Evolutionary conservation across 352 stramenopile genomes (phyloP).

Genomic region (Phytophthora meadii): DNA sequence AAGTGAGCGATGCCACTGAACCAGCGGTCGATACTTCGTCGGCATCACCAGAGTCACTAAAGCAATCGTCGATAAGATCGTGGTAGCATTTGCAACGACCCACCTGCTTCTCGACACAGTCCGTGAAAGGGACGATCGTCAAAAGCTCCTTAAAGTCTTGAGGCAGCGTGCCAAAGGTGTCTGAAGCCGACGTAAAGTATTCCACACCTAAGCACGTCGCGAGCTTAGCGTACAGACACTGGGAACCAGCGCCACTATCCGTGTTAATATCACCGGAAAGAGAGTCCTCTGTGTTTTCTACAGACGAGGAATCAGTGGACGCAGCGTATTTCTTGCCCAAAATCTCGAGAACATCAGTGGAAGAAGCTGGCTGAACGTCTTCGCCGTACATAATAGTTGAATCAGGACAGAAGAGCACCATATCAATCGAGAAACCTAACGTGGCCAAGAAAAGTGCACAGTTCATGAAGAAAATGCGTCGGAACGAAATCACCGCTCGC

Average conservation of each 20-base stretch:
- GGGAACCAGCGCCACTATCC: conserved; percentile 37
- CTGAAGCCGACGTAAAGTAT: conserved; percentile 44
- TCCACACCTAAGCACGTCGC: conserved; percentile 71
- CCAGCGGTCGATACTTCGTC: conserved; percentile 46
- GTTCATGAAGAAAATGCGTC: conserved; percentile 87
- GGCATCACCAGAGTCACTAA: conserved; percentile 45
- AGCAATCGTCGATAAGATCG: conserved; percentile 52
- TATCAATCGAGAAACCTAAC: conserved; percentile 73
- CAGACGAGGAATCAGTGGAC: conserved; percentile 29
- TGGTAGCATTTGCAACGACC: conserved; percentile 59
- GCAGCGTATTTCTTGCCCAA: conserved; percentile 67
- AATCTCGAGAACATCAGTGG: conserved; percentile 41
- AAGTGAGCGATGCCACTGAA: conserved; percentile 37
- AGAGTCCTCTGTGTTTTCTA: conserved; percentile 40
- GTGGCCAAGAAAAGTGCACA: conserved; percentile 73
- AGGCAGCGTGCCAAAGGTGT: conserved; percentile 71
- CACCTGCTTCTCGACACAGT: conserved; percentile 47
- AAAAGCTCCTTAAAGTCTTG: conserved; percentile 75
- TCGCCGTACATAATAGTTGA: conserved; percentile 78
- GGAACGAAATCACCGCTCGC: conserved; percentile 79
- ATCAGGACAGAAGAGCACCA: conserved; percentile 79
- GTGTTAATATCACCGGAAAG: conserved; percentile 35
- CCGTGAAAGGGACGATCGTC: conserved; percentile 53
- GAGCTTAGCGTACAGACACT: conserved; percentile 74
- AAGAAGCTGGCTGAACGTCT: conserved; percentile 49